Evolutionary conservation across 2,329 filamentous ascomycete species (phyloP).

Genomic region (Exophiala sideris): DNA sequence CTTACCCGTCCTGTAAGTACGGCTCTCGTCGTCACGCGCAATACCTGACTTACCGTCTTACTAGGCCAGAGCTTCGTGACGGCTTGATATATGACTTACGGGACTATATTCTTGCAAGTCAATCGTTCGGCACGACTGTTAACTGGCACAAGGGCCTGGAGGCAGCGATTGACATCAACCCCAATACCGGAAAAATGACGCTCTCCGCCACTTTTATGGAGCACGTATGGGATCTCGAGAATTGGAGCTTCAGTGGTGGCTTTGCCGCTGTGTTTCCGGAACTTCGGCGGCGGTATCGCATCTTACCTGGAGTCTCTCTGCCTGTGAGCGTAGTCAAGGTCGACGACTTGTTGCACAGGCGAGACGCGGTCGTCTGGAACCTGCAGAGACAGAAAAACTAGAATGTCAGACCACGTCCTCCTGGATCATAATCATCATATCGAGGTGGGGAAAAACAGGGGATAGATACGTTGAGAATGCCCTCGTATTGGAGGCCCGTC

Average conservation of each 20-base stretch:
- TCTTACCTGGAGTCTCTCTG: neutral
- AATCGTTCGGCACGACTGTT: neutral
- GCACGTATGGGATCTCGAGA: neutral
- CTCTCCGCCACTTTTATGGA: neutral
- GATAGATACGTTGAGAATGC: too few species aligned
- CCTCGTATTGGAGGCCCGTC: neutral
- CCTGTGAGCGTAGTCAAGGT: neutral
- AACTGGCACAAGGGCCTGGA: neutral
- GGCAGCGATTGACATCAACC: neutral
- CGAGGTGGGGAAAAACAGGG: too few species aligned
- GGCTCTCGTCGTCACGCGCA: too few species aligned
- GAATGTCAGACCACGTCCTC: neutral
- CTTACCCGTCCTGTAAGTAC: neutral
- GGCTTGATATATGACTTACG: slow-evolving; percentile 1
- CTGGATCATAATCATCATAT: neutral
- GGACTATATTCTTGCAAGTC: neutral
- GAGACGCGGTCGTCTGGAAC: neutral
- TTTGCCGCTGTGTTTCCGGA: slow-evolving; percentile 29
- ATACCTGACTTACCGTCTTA: neutral
- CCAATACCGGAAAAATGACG: neutral
- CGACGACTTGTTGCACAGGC: neutral
- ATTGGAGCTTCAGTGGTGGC: slow-evolving; percentile 21
- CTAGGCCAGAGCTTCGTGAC: neutral
- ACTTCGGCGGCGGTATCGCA: slow-evolving; percentile 9
- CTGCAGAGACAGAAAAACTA: neutral